Percentiles rank a stretch among this genome's conserved stretches.
These are phyloP conservation scores for Lactarius deliciosus DNA, from an alignment of 768 basidiomycete species.

Conservation along the genomic window DNA sequence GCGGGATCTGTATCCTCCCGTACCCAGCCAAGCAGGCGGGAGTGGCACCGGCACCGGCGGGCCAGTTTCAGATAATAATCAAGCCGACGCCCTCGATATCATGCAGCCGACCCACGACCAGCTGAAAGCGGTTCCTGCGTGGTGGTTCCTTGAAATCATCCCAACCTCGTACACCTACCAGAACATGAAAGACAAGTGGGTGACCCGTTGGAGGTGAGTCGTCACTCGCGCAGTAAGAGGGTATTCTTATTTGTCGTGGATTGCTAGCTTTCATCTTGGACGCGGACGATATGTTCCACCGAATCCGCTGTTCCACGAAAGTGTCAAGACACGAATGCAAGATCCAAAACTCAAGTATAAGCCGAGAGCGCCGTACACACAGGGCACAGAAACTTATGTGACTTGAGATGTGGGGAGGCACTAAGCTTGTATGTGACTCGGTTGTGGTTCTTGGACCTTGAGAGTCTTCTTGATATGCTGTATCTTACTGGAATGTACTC, in stretches of 20 bases:
- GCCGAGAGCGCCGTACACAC: constrained; percentile 54
- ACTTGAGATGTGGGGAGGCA: constrained; percentile 30
- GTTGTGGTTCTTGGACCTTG: not conserved
- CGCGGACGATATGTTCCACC: constrained; percentile 51
- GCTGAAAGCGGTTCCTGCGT: constrained; percentile 44
- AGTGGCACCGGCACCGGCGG: not conserved
- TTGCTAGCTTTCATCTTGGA: constrained; percentile 53
- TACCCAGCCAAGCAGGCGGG: not conserved
- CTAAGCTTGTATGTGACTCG: not conserved
- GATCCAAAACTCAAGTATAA: constrained; percentile 50
- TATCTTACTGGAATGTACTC: not conserved
- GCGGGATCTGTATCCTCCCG: not conserved
- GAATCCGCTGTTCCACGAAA: constrained; percentile 60
- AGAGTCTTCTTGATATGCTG: not conserved
- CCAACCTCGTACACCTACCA: constrained; percentile 58
- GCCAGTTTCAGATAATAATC: not conserved
- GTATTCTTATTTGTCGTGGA: not conserved
- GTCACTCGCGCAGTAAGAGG: not conserved
- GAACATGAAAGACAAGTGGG: constrained; percentile 55
- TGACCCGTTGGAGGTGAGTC: constrained; percentile 53
- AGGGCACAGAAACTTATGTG: constrained; percentile 50
- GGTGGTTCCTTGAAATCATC: constrained; percentile 76
- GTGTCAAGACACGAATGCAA: constrained; percentile 59
- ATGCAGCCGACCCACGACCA: constrained; percentile 55
- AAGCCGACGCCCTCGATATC: constrained; percentile 34